These are phyloP conservation scores for Hypoxylon sp. DNA, from an alignment of 2,329 filamentous ascomycete species.

Conservation along the genomic window DNA sequence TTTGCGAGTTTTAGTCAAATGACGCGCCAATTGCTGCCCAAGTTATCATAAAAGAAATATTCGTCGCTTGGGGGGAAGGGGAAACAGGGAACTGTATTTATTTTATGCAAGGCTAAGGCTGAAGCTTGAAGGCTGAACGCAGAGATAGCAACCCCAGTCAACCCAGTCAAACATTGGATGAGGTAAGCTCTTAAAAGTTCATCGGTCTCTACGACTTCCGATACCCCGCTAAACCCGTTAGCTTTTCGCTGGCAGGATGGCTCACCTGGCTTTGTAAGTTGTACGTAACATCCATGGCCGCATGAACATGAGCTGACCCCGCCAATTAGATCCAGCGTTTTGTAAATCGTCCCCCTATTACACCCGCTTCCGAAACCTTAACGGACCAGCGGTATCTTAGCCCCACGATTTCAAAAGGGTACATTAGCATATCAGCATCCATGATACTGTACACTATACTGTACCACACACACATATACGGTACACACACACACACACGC, in stretches of 20 bases:
- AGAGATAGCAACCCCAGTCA: slow-evolving; percentile 9
- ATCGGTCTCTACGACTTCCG: slow-evolving; percentile 28
- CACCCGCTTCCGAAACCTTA: slow-evolving; percentile 36
- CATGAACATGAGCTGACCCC: slow-evolving; percentile 1
- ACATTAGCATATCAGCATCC: slow-evolving; percentile 1
- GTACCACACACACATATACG: background rate
- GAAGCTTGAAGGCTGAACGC: background rate
- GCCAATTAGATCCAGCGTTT: background rate
- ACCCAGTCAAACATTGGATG: slow-evolving; percentile 25
- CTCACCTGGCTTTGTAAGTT: background rate
- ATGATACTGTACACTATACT: slow-evolving; percentile 25
- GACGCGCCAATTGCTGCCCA: background rate
- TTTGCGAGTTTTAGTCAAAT: background rate
- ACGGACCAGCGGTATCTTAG: slow-evolving; percentile 25
- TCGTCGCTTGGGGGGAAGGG: background rate
- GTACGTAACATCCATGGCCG: too few relatives aligned
- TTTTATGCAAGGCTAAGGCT: background rate
- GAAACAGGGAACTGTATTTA: background rate
- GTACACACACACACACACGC: too few relatives aligned
- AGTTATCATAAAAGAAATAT: background rate
- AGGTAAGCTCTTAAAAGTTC: slow-evolving; percentile 12
- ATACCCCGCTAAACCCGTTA: slow-evolving; percentile 4
- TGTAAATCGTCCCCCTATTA: slow-evolving; percentile 25
- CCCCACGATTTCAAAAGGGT: slow-evolving; percentile 34
- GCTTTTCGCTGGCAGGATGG: background rate